A percentile compares a stretch with the other conserved stretches of the same genome.
These are phyloP conservation scores for Comarum palustre DNA, from an alignment of 306 rosid species.

Conservation along the genomic window DNA sequence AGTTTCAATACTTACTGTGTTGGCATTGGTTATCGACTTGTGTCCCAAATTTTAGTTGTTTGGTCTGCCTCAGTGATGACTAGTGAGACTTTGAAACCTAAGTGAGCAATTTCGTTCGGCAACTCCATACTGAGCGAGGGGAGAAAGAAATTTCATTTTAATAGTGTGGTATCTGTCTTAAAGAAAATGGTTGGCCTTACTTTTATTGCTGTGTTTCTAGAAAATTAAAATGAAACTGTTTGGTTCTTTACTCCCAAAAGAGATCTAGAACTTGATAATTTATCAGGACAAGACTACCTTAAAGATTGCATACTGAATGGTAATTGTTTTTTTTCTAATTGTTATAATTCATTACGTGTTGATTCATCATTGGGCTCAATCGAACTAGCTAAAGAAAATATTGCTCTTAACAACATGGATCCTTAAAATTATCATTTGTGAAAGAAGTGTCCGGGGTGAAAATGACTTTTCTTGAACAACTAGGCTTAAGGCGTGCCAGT, in stretches of 20 bases:
- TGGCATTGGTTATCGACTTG: background rate
- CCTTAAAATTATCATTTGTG: conserved; percentile 64
- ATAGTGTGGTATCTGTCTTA: no score
- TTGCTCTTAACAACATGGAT: conserved; percentile 65
- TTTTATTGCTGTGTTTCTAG: background rate
- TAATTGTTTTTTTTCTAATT: conserved; percentile 13
- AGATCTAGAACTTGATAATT: background rate
- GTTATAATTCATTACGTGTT: conserved; percentile 48
- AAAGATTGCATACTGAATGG: conserved; percentile 16
- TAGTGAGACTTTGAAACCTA: background rate
- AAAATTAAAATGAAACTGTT: background rate
- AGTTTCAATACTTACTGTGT: background rate
- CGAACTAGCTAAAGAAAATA: conserved; percentile 86
- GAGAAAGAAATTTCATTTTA: no score
- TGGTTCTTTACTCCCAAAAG: background rate
- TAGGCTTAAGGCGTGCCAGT: no score
- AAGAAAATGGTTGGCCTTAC: background rate
- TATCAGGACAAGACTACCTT: background rate
- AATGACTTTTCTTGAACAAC: no score
- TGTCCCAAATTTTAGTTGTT: conserved; percentile 13
- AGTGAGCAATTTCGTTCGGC: background rate
- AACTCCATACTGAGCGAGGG: background rate
- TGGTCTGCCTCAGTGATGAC: background rate
- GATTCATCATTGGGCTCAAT: conserved; percentile 76
- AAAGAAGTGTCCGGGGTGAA: no score